Base-by-base conservation (phyloP, 2,329 filamentous ascomycete genomes). In the Pseudocercospora pini-densiflorae region DNA sequence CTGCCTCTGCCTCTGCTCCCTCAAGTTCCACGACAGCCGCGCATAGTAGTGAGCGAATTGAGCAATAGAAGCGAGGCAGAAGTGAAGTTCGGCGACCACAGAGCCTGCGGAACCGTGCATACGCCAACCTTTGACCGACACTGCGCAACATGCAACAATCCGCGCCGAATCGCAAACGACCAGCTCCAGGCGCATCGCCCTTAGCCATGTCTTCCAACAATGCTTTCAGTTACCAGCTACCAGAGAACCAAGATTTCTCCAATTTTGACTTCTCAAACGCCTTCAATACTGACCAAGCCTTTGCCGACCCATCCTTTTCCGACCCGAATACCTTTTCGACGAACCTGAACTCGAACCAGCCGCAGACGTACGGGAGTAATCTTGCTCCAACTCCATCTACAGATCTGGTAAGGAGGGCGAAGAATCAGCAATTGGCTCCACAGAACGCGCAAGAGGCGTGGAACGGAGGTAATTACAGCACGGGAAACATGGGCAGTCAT, bases 141-240 rank as follows among this genome's bases (percentile, higher is more conserved):
- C 51, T n/a, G 54, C 55, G 23, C 60, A 62, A 55, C 59, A 71
- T 70, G 70, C 70, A 71, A 61, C 68, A 69, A 58, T 64, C 70
- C 61, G 66, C 62, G 47, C 65, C 66, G 21, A 70, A 65, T 43
- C 72, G 91, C 79, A 95, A 95, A 83, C 86, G 92, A 78, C 84
- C 90, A 72, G 91, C 92, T 55, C 90, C 92, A 64, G 91, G 90
- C 76, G 82, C 89, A 68, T 85, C 88, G 43, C 90, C 92, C n/a
- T 81, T 87, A 70, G 81, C 86, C 23, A 61, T 67, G 63, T 57
- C 64, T 12, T 47, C 67, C 36, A 76, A 73, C 63, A 63, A 61
- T 59, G 62, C 61, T 31, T 74, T 67, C 64, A 69, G 66, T 55
- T 73, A 80, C 64, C 83, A 83, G 57, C 69, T 86, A 83, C 67